Evolutionary conservation across 768 basidiomycete species (phyloP), one percentile per base, ranked within the genome.

Genomic region (Trametes punicea): DNA sequence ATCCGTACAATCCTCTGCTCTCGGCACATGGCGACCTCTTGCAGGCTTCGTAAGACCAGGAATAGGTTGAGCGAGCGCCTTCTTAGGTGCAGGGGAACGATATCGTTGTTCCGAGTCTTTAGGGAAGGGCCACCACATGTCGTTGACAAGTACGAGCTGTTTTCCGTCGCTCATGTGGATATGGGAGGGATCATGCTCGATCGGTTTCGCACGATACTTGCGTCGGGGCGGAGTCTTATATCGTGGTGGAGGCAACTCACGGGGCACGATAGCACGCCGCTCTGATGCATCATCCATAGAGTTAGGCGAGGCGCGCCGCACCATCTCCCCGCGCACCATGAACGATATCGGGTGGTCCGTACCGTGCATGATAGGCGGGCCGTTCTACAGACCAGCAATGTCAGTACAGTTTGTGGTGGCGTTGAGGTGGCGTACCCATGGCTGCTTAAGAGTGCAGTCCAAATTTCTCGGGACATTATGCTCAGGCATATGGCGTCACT

Each of bases 11-110:
- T 23, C n/a, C 30, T 49, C 56, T 53, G 69, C 73, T 6, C 71
- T 75, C 2, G 80, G 80, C n/a, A 81, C 80, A 16, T 73, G 67
- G 18, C 80, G 70, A 1, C 80, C 80, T 13, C 79, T 67, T 0
- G 73, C 73, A 55, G 77, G 78, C 69, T 81, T 81, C 7, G 73
- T 79, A 34, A 81, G 68, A 40, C 78, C 76, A 9, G 79, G 78
- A 11, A 79, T 72, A 4, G 75, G 75, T 9, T 51, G 15, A 2
- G 38, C 29, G 3, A 52, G 21, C 2, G 6, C 8, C 18, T 20
- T 18, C 55, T 50, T 55, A 23, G 31, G 46, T 2, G 26, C 36
- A 3, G 55, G 45, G 1, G 13, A 1, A 3, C 49, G 49, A 33
- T 40, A 16, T 15, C 15, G 13, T 5, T 10, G 23, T 16, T 51